A percentile compares a stretch with the other conserved stretches of the same genome.
phyloP scores from a whole-genome alignment of 2,329 filamentous ascomycete species.

The Cercospora berteroae region DNA sequence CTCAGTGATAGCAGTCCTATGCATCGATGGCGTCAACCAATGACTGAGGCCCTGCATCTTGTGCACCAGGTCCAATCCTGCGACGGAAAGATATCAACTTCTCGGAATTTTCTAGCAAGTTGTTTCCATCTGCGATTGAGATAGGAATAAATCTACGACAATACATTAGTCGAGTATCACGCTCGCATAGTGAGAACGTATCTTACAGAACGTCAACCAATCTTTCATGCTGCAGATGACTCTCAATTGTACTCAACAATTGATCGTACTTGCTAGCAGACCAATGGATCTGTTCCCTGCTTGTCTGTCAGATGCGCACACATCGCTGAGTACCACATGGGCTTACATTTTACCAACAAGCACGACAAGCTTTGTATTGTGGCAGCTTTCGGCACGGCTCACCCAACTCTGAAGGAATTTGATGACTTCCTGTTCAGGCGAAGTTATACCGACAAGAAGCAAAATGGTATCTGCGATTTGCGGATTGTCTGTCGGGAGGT shows the following conservation, averaged over 20 bases:
- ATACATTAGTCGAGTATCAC: background rate
- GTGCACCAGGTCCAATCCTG: background rate
- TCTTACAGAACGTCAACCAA: conserved; percentile 4
- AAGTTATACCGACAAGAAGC: background rate
- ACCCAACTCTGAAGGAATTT: conserved; percentile 1
- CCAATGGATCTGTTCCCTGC: conserved; percentile 3
- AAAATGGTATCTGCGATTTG: background rate
- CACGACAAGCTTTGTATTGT: background rate
- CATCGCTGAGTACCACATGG: background rate
- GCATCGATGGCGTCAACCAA: background rate
- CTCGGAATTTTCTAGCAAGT: conserved; percentile 1
- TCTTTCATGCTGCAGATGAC: background rate
- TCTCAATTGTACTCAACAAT: background rate
- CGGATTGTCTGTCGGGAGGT: background rate
- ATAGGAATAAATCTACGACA: conserved; percentile 5
- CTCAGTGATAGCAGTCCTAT: background rate
- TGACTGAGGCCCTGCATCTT: background rate
- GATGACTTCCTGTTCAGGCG: background rate
- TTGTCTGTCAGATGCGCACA: background rate
- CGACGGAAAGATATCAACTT: background rate
- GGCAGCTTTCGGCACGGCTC: background rate
- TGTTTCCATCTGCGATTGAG: background rate
- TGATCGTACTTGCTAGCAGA: background rate
- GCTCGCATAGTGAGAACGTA: background rate
- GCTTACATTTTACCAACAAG: conserved; percentile 4